Evolutionary conservation across 768 basidiomycete genomes (phyloP), one percentile per base, ranked within the genome.

Genomic region (Suillus cothurnatus): DNA sequence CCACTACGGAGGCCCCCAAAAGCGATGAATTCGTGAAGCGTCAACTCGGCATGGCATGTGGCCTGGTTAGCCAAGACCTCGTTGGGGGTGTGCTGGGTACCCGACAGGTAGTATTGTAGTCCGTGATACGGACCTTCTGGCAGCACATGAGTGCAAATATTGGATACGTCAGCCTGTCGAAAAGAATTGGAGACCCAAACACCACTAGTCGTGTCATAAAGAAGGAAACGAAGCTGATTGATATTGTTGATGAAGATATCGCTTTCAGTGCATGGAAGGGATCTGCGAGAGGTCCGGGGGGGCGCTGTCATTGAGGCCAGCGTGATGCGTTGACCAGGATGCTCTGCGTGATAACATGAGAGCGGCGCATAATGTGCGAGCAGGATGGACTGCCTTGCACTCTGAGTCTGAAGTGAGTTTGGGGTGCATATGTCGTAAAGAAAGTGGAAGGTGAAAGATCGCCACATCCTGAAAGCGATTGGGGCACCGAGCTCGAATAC

Each of bases 401-500:
- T 23, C 49, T 6, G 0, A 3, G 8, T 32, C 0, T 3, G 23
- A 6, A 4, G 14, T 6, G 36, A 23, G 6, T 8, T 12, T 15
- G 65, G 66, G 38, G 65, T 69, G 67, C 77, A 79, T 6, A 82
- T 61, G 50, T 80, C 77, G 28, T 74, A 68, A 26, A 83, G 70
- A 41, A 84, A 65, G 19, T 68, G 63, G 64, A 77, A 81, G 2
- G 81, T 82, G 32, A 70, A 67, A 1, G 70, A 70, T 55, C 82
- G 76, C 84, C 84, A 85, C 41, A 78, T 68, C 23, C 70, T 66
- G 64, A 84, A 81, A 0, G 70, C 50, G 0, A 60, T 0, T 1
- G 84, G 85, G 45, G 76, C 76, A 6, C 63, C 32, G 0, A 83
- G 68, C 65, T 85, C 83, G 49, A 85, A 85, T 1, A 85, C 71